These are phyloP conservation scores for Globisporangium cylindrosporum DNA, from an alignment of 352 stramenopile genomes.

Conservation along the genomic window DNA sequence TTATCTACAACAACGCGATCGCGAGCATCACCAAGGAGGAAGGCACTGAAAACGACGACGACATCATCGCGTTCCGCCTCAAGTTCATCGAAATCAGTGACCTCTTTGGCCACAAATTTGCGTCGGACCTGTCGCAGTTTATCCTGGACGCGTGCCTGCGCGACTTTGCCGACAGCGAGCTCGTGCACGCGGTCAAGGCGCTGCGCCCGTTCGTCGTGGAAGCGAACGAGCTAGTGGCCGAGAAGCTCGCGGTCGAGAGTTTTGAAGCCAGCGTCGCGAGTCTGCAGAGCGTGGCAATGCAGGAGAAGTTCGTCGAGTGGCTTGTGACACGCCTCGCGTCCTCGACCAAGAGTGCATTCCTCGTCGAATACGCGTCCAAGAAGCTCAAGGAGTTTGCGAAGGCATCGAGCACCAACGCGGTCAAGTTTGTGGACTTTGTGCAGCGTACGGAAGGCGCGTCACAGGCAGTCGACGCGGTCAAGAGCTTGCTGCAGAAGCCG, in stretches of 20 bases:
- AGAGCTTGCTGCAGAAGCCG: conserved; percentile 39
- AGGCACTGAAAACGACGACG: conserved; percentile 30
- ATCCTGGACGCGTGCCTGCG: conserved; percentile 59
- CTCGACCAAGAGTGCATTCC: conserved; percentile 32
- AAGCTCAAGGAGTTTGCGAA: conserved; percentile 54
- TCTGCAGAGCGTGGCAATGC: conserved; percentile 46
- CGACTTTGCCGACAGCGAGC: conserved; percentile 54
- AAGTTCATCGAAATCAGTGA: conserved; percentile 77
- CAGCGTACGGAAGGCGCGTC: conserved; percentile 58
- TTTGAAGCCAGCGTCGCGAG: conserved; percentile 58
- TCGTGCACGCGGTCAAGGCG: conserved; percentile 52
- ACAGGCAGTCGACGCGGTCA: conserved; percentile 38
- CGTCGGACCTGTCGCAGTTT: conserved; percentile 62
- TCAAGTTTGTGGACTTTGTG: conserved; percentile 70
- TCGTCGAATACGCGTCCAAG: conserved; percentile 51
- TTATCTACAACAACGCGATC: conserved; percentile 79
- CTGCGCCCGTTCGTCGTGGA: conserved; percentile 46
- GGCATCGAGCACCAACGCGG: conserved; percentile 27
- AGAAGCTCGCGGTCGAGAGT: conserved; percentile 43
- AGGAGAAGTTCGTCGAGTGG: conserved; percentile 67
- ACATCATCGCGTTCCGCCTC: conserved; percentile 54
- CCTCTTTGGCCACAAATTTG: conserved; percentile 60
- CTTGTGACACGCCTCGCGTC: conserved; percentile 52
- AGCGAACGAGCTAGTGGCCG: conserved; percentile 33
- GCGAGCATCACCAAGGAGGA: conserved; percentile 35